phyloP scores from a whole-genome alignment of 2,329 filamentous ascomycete species.

The Fusarium avenaceum region DNA sequence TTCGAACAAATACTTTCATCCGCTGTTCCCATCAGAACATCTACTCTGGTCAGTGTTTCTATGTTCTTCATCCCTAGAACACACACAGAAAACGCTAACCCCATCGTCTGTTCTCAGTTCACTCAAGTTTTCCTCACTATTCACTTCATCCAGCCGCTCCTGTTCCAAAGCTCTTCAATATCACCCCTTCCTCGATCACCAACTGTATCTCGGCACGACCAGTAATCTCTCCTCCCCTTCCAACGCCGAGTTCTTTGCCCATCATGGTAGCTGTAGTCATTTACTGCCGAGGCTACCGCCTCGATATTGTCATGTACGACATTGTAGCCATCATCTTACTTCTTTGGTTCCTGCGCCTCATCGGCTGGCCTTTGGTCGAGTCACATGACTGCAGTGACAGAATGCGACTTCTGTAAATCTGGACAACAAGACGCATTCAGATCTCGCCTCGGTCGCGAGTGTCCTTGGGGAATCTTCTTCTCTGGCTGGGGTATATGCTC shows the following conservation, averaged over 20 bases:
- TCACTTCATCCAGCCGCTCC: not conserved
- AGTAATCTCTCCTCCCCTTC: not conserved
- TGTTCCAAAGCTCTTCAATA: not conserved
- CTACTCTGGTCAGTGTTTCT: constrained; percentile 14
- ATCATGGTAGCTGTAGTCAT: not conserved
- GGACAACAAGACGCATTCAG: no score
- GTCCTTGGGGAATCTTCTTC: no score
- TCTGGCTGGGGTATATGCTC: no score
- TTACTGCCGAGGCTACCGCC: not conserved
- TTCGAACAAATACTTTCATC: not conserved
- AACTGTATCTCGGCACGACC: not conserved
- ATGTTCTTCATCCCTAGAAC: constrained; percentile 11
- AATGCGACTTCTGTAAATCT: not conserved
- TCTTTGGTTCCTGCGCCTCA: not conserved
- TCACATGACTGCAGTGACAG: not conserved
- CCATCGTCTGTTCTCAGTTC: not conserved
- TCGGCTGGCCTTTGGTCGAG: not conserved
- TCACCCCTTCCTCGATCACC: not conserved
- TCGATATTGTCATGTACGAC: not conserved
- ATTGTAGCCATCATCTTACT: not conserved
- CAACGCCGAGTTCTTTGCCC: not conserved
- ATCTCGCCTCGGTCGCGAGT: no score
- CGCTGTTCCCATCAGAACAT: constrained; percentile 17
- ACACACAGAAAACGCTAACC: constrained; percentile 8
- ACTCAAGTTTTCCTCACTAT: not conserved